Base-by-base conservation (phyloP, 2,329 filamentous ascomycete species). In the Ophiostoma tasmaniense region DNA sequence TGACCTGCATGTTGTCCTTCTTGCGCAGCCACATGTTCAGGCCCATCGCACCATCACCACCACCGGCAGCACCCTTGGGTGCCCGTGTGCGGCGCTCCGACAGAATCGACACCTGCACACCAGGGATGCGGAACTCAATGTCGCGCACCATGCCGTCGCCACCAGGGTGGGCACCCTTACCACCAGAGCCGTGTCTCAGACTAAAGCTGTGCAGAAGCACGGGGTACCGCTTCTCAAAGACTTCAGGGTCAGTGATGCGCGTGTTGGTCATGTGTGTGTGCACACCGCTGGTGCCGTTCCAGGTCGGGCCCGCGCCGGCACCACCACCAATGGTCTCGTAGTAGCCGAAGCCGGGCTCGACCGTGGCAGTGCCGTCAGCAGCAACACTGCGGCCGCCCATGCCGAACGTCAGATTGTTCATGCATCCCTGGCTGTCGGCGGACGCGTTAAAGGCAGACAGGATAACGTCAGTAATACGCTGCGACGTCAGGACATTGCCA, bases 401-500 rank as follows among this genome's bases (percentile, higher is more conserved):
- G 70, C 76, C 77, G n/a, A 77, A 79, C 2, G 77, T 76, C 39
- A 78, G 74, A 35, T 75, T 76, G 71, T 74, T 78, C 4, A 74
- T 74, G 67, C 76, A 78, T 0, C 77, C 77, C 62, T 78, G 76
- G 61, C 70, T 73, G 2, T 76, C 76, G 0, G 73, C 74, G 10
- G 71, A 71, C 22, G 67, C 70, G n/a, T 68, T 70, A 30, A 78
- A 78, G 2, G 75, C 76, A 0, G 73, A 71, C 10, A 80, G 71
- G n/a, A 79, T 76, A 0, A 76, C 71, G 39, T 78, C 77, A 4
- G 76, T 75, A 1, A 78, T 75, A 8, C 77, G 74, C 71, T 78
- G 77, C 13, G 74, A 76, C 3, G 76, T 76, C 4, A 72, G 33
- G 13, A 68, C 64, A 67, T 73, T 78, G 72, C 0, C 92, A 89